Evolutionary conservation across 441 rosid genomes (phyloP).

Genomic region (Daphne laureola): DNA sequence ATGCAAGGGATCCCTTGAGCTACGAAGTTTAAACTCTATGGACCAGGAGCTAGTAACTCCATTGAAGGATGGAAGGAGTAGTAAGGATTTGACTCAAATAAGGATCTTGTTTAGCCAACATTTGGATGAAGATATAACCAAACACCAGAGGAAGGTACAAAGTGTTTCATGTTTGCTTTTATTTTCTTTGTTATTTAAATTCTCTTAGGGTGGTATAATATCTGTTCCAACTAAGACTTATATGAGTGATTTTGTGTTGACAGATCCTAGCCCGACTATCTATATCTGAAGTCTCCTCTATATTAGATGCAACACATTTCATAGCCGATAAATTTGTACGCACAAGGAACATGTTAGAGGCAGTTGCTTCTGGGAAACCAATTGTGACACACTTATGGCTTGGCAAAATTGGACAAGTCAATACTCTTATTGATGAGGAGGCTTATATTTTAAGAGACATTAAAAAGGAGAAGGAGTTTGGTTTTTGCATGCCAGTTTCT

Average conservation of each 20-base stretch:
- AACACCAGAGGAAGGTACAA: slow-evolving; percentile 70
- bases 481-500: slow-evolving; percentile 70
- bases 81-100: slow-evolving; percentile 56
- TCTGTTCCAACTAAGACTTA: slow-evolving; percentile 11
- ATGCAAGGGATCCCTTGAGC: slow-evolving; percentile 49
- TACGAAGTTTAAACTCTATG: slow-evolving; percentile 30
- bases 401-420: slow-evolving; percentile 59
- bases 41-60: slow-evolving; percentile 29
- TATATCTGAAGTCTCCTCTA: slow-evolving; percentile 44
- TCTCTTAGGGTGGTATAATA: background rate
- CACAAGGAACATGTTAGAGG: slow-evolving; percentile 83
- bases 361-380: slow-evolving; percentile 79
- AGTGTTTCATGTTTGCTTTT: slow-evolving; percentile 8
- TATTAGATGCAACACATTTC: slow-evolving; percentile 74
- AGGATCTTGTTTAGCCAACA: slow-evolving; percentile 79
- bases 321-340: slow-evolving; percentile 71
- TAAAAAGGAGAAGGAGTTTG: slow-evolving; percentile 70
- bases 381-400: slow-evolving; percentile 83
- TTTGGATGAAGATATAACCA: slow-evolving; percentile 60
- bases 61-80: slow-evolving; percentile 52
- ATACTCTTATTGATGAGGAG: slow-evolving; percentile 67
- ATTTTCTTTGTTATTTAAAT: background rate
- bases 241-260: slow-evolving; percentile 5
- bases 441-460: slow-evolving; percentile 56
- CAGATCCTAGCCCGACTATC: slow-evolving; percentile 68